These are phyloP conservation scores for Chloris gayana DNA, from an alignment of 176 grass and related monocot species.

Conservation along the genomic window DNA sequence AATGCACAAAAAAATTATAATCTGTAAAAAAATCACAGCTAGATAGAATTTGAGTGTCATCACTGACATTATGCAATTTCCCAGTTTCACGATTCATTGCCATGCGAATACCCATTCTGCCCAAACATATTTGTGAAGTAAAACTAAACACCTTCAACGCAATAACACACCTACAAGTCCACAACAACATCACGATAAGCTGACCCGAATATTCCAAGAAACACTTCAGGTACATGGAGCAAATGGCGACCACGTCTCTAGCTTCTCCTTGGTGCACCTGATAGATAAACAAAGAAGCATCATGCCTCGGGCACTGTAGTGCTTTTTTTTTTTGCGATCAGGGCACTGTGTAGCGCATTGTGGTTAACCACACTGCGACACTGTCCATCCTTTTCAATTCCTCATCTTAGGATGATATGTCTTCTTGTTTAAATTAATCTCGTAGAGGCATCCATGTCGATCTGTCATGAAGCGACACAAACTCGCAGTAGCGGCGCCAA, in stretches of 20 bases:
- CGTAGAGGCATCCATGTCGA: conserved; percentile 30
- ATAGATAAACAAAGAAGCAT: background rate
- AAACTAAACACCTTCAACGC: background rate
- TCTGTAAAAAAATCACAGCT: too few relatives aligned
- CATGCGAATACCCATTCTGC: background rate
- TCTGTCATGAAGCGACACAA: conserved; percentile 2
- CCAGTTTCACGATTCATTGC: too few relatives aligned
- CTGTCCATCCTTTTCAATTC: background rate
- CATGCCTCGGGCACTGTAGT: background rate
- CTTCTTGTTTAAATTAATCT: conserved; percentile 9
- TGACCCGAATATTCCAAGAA: conserved; percentile 24
- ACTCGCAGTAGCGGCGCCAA: background rate
- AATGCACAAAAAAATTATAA: too few relatives aligned
- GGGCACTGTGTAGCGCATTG: background rate
- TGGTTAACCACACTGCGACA: conserved; percentile 11
- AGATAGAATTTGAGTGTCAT: too few relatives aligned
- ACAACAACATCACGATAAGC: background rate
- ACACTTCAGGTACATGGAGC: background rate
- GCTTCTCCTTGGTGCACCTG: background rate
- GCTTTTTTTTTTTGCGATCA: too few relatives aligned
- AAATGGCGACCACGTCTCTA: conserved; percentile 8
- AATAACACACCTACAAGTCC: background rate
- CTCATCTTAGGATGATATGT: background rate
- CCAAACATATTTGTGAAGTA: background rate
- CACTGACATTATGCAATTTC: too few relatives aligned